Evolutionary conservation across 116 monocot species (phyloP).

Genomic region (Phalaenopsis hybrid): DNA sequence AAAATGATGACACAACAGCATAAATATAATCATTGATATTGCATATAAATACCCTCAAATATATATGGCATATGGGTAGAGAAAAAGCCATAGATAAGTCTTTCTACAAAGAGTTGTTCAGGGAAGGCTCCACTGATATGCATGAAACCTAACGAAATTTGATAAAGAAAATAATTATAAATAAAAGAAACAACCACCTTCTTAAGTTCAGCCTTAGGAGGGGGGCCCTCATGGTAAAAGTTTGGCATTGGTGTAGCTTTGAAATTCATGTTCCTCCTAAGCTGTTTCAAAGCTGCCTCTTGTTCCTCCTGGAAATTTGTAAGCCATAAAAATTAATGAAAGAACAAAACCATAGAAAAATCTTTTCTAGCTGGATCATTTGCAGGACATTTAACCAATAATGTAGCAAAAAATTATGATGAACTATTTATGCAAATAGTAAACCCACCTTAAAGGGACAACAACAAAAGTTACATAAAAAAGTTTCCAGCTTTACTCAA

Average conservation of each 20-base stretch:
- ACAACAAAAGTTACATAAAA: background rate
- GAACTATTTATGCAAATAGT: background rate
- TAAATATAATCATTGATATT: background rate
- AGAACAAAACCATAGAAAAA: background rate
- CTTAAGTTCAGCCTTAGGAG: constrained; percentile 79
- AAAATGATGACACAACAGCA: background rate
- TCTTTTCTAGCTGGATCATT: background rate
- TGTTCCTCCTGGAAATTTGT: constrained; percentile 53
- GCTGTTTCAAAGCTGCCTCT: constrained; percentile 70
- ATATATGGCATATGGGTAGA: background rate
- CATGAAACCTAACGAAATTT: background rate
- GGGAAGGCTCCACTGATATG: background rate
- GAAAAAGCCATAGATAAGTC: background rate
- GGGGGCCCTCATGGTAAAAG: constrained; percentile 84
- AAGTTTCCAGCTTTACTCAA: background rate
- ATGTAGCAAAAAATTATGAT: background rate
- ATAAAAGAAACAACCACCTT: constrained; percentile 45
- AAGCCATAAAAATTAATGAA: background rate
- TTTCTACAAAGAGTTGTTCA: background rate
- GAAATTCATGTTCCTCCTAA: constrained; percentile 71
- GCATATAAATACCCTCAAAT: background rate
- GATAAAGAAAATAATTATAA: background rate
- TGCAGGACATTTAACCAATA: background rate
- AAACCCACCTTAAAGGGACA: background rate
- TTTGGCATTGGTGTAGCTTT: constrained; percentile 86